phyloP scores from a whole-genome alignment of 495 filamentous ascomycete species.

The Pseudotulostoma volvatum region DNA sequence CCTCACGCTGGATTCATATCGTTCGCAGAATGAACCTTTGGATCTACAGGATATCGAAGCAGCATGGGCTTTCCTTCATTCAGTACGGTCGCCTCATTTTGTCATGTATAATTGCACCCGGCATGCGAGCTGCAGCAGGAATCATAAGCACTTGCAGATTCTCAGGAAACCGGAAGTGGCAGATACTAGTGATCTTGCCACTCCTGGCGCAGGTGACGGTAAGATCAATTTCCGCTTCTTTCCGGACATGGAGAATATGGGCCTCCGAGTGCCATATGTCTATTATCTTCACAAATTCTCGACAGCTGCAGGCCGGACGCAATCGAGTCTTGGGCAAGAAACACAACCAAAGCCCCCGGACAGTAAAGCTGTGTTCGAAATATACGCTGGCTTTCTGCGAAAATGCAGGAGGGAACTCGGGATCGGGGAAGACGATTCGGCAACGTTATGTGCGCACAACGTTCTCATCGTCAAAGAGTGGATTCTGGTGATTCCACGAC shows the following conservation, averaged over 20 bases:
- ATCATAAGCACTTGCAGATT: slow-evolving; percentile 20
- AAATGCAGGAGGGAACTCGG: slow-evolving; percentile 2
- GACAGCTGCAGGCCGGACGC: not conserved
- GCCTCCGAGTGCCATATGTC: not conserved
- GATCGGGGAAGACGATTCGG: not conserved
- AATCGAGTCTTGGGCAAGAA: too few species aligned
- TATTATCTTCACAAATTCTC: not conserved
- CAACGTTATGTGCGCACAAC: not conserved
- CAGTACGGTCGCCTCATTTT: not conserved
- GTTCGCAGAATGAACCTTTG: slow-evolving; percentile 18
- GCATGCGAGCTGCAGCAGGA: slow-evolving; percentile 14
- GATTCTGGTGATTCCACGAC: slow-evolving; percentile 2
- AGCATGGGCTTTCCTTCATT: slow-evolving; percentile 8
- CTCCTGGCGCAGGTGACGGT: too few species aligned
- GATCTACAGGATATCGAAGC: slow-evolving; percentile 8
- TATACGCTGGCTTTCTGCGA: slow-evolving; percentile 7
- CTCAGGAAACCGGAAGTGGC: slow-evolving; percentile 1
- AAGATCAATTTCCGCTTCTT: not conserved
- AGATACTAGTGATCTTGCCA: not conserved
- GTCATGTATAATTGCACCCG: slow-evolving; percentile 16
- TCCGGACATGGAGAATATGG: not conserved
- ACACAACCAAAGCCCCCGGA: not conserved
- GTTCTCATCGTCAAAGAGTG: slow-evolving; percentile 3
- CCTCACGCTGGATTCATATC: slow-evolving; percentile 21
- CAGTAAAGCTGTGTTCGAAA: not conserved